These are phyloP conservation scores for Drechmeria coniospora DNA, from an alignment of 2,329 filamentous ascomycete species.

Conservation along the genomic window DNA sequence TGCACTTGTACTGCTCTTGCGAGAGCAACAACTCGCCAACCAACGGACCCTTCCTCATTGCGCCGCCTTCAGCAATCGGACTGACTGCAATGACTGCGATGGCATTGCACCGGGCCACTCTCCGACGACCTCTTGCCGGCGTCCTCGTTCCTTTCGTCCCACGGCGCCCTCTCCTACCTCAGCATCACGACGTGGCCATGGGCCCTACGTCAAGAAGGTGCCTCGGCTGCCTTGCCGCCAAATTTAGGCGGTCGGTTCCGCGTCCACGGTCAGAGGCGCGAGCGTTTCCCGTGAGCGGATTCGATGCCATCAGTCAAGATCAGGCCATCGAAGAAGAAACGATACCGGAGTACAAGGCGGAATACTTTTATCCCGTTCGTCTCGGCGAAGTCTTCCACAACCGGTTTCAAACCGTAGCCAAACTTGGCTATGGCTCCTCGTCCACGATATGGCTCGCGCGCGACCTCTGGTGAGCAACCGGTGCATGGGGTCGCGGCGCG, in stretches of 20 bases:
- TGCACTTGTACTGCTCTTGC: no score
- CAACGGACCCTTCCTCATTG: no score
- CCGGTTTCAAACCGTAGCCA: constrained; percentile 21
- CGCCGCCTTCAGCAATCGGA: no score
- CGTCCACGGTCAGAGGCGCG: constrained; percentile 4
- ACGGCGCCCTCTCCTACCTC: neutral
- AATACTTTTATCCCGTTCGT: constrained; percentile 21
- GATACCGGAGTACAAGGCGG: constrained; percentile 16
- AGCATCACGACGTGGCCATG: no score
- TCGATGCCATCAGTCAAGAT: constrained; percentile 5
- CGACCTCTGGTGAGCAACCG: constrained; percentile 14
- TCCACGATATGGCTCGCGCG: constrained; percentile 28
- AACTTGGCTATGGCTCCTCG: constrained; percentile 23
- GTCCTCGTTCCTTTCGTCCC: neutral
- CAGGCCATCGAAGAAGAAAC: constrained; percentile 21
- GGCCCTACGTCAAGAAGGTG: neutral
- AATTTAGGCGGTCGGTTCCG: neutral
- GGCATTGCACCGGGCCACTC: neutral
- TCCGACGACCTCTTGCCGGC: neutral
- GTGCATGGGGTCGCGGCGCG: neutral
- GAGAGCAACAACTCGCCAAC: no score
- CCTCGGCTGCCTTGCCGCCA: neutral
- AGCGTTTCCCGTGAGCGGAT: constrained; percentile 7
- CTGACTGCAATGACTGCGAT: no score
- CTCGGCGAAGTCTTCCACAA: constrained; percentile 20